phyloP scores from a whole-genome alignment of 2,329 filamentous ascomycete species.

The Aspergillus pseudonomiae region DNA sequence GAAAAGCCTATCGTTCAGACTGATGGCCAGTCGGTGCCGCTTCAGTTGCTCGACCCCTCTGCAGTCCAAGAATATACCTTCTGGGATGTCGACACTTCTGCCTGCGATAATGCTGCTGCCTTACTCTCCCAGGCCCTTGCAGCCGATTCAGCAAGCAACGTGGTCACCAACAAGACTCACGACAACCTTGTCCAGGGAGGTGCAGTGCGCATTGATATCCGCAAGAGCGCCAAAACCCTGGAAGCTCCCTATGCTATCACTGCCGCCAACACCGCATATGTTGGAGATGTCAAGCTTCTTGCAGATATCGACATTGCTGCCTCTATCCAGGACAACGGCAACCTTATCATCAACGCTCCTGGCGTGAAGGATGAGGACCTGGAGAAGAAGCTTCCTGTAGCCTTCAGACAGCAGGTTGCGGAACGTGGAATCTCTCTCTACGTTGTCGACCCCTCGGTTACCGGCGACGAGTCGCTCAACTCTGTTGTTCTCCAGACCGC shows the following conservation, averaged over 20 bases:
- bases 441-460: conserved; percentile 71
- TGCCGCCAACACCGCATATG: conserved; percentile 75
- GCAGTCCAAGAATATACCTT: conserved; percentile 82
- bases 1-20: conserved; percentile 44
- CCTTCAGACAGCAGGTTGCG: conserved; percentile 71
- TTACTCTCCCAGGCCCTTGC: conserved; percentile 63
- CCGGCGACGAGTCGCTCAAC: conserved; percentile 68
- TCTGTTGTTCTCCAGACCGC: conserved; percentile 75
- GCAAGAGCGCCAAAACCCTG: conserved; percentile 78
- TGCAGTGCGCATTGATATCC: conserved; percentile 79
- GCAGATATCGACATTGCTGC: conserved; percentile 74
- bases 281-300: conserved; percentile 79
- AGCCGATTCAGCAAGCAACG: conserved; percentile 62
- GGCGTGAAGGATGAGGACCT: conserved; percentile 84
- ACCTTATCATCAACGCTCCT: conserved; percentile 74
- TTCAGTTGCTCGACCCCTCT: conserved; percentile 58
- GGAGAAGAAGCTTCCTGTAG: conserved; percentile 77
- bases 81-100: conserved; percentile 84
- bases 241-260: conserved; percentile 82
- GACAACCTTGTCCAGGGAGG: conserved; percentile 74
- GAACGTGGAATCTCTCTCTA: conserved; percentile 72
- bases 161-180: conserved; percentile 61
- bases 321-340: conserved; percentile 70
- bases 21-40: conserved; percentile 44
- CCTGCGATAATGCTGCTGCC: conserved; percentile 65